Percentiles rank a stretch among this genome's conserved stretches.
Evolutionary conservation across 768 basidiomycete species (phyloP).

Genomic region (Amanita polypyramis): DNA sequence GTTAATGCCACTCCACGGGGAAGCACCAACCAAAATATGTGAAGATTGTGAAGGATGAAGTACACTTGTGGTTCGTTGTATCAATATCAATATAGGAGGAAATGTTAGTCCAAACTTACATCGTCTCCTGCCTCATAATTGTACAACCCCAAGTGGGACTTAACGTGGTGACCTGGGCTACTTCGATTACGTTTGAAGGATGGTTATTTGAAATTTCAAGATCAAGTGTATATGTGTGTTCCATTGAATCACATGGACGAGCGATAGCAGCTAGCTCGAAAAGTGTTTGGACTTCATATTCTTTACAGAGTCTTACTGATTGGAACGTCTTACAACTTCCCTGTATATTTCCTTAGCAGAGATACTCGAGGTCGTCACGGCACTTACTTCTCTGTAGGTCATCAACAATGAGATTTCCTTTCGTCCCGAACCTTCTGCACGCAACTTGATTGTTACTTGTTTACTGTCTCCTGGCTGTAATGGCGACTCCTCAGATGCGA

Average conservation of each 20-base stretch:
- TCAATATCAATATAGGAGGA: conserved; percentile 10
- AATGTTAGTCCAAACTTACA: conserved; percentile 26
- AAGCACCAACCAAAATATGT: conserved; percentile 32
- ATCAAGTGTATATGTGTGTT: conserved; percentile 40
- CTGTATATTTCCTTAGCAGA: conserved; percentile 21
- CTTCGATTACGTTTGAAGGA: conserved; percentile 25
- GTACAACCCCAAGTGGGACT: conserved; percentile 62
- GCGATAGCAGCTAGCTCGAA: conserved; percentile 42
- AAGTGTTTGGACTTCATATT: conserved; percentile 50
- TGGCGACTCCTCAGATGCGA: conserved; percentile 13
- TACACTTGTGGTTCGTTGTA: conserved; percentile 11
- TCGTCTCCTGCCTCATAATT: conserved; percentile 19
- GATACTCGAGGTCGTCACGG: conserved; percentile 5
- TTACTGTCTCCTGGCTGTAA: conserved; percentile 39
- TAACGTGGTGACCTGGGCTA: conserved; percentile 52
- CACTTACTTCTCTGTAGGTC: conserved; percentile 51
- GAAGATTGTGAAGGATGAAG: conserved; percentile 40
- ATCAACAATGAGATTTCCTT: conserved; percentile 53
- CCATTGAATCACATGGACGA: conserved; percentile 37
- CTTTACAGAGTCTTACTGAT: conserved; percentile 40
- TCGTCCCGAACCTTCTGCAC: conserved; percentile 36
- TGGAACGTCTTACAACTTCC: conserved; percentile 40
- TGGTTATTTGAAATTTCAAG: conserved; percentile 47
- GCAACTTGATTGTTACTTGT: conserved; percentile 42
- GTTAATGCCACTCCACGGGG: conserved; percentile 23